Conservation (phyloP, 306 rosid species). For the Lathyrus sativus region DNA sequence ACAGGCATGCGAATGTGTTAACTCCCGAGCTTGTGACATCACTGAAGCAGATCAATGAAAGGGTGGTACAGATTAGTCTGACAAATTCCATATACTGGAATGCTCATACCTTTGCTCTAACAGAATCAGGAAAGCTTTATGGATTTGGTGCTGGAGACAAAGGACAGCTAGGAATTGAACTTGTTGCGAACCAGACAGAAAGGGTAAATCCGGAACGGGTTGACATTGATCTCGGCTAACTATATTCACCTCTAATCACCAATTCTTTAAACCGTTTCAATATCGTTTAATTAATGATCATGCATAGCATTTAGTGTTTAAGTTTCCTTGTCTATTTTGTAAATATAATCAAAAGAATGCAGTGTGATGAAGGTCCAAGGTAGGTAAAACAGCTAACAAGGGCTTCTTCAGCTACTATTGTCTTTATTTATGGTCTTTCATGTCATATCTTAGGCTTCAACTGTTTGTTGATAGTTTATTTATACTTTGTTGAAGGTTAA, state of each 20-base stretch:
- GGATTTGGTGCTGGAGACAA: slow-evolving; percentile 96
- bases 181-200: slow-evolving; percentile 69
- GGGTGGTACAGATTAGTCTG: slow-evolving; percentile 87
- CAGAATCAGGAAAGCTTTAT: slow-evolving; percentile 84
- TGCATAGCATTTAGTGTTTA: slow-evolving; percentile 62
- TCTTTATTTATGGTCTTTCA: slow-evolving; percentile 47
- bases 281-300: slow-evolving; percentile 52
- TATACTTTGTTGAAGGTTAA: slow-evolving; percentile 56
- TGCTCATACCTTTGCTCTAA: slow-evolving; percentile 94
- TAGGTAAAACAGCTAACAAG: slow-evolving; percentile 44
- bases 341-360: slow-evolving; percentile 55
- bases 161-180: slow-evolving; percentile 89
- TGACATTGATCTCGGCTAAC: slow-evolving; percentile 75
- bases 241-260: slow-evolving; percentile 13
- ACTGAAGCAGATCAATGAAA: slow-evolving; percentile 68
- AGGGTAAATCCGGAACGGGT: slow-evolving; percentile 78
- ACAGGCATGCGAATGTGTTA: slow-evolving; percentile 64
- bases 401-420: slow-evolving; percentile 47
- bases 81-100: slow-evolving; percentile 91
- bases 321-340: slow-evolving; percentile 56
- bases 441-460: slow-evolving; percentile 51
- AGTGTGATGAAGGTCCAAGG: slow-evolving; percentile 42
- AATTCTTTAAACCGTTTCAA: slow-evolving; percentile 40
- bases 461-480: slow-evolving; percentile 51
- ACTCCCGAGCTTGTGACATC: slow-evolving; percentile 77